Base-by-base conservation (phyloP, 1,139 yeast species). In the Casaregolazyma lundiana region DNA sequence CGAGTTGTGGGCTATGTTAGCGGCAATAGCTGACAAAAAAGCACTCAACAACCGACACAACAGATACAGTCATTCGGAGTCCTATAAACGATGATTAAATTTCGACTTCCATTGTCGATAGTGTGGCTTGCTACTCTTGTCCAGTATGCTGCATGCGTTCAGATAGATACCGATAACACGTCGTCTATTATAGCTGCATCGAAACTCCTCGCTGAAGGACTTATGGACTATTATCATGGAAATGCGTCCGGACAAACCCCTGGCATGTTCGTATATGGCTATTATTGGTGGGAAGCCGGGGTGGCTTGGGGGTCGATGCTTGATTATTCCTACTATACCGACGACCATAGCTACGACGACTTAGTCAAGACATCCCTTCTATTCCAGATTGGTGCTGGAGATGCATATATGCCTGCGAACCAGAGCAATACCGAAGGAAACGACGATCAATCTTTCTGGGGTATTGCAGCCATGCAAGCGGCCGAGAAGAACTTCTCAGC, bases 201-300 rank as follows among this genome's bases (percentile, higher is more conserved):
- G 13, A 72, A 78, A 2, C 65, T 76, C 18, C 69, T 85, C n/a
- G 78, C 78, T 7, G 64, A 73, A 26, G 95, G 95, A 52, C 72
- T 82, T 44, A 70, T 86, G 69, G 80, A 81, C 64, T 87, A 87
- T 63, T 84, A 86, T 62, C 77, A 75, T 29, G 92, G 92, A 15
- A 65, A 66, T 47, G 64, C 70, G 39, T 44, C 62, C 2, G 72
- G 73, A 56, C 70, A 86, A 19, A 72, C 83, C 9, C 76, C 85
- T 21, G 96, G 96, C 30, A 77, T 80, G 83, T 87, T 88, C 63
- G 69, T 73, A 15, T 62, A 71, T 53, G 95, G 95, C 1, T 85
- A 84, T 69, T 86, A 84, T 71, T 88, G 96, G 96, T 88, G 96
- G 95, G 86, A 84, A 68, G 92, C 94, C 39, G 96, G 95, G 53